These are phyloP conservation scores for Termitomyces bulborhizus DNA, from an alignment of 768 basidiomycete species.

Conservation along the genomic window DNA sequence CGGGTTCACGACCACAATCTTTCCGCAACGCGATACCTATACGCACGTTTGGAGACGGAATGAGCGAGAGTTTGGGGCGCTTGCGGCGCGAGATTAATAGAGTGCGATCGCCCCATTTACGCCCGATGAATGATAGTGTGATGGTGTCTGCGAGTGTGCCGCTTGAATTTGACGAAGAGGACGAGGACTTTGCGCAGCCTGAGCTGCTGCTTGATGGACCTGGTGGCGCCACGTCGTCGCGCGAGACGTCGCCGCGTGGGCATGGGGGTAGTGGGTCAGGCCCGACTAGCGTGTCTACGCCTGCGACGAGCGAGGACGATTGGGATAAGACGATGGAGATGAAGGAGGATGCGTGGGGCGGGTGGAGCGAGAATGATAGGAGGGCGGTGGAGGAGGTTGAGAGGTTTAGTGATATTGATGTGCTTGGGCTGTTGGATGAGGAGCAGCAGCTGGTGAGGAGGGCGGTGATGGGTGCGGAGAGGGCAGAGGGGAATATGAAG, in stretches of 20 bases:
- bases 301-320: conserved; percentile 29
- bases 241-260: not conserved
- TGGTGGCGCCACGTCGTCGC: not conserved
- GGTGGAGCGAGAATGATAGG: conserved; percentile 41
- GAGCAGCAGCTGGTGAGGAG: conserved; percentile 17
- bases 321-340: conserved; percentile 20
- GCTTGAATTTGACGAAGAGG: conserved; percentile 62
- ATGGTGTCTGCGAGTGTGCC: conserved; percentile 31
- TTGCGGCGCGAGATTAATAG: conserved; percentile 51
- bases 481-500: not conserved
- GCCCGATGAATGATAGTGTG: conserved; percentile 14
- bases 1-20: conserved; percentile 30
- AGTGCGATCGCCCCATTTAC: conserved; percentile 35
- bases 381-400: conserved; percentile 47
- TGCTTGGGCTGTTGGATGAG: conserved; percentile 34
- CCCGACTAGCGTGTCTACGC: conserved; percentile 26
- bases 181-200: conserved; percentile 46
- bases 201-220: not conserved
- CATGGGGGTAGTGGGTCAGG: conserved; percentile 1
- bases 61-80: conserved; percentile 56
- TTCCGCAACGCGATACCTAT: conserved; percentile 53
- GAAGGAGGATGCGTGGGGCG: conserved; percentile 27
- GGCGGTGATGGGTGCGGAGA: not conserved
- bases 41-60: conserved; percentile 45
- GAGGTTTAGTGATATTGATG: conserved; percentile 42